Percentiles rank a stretch among this genome's conserved stretches.
These are phyloP conservation scores for Rutstroemia sp. DNA, from an alignment of 2,329 filamentous ascomycete species.

Conservation along the genomic window DNA sequence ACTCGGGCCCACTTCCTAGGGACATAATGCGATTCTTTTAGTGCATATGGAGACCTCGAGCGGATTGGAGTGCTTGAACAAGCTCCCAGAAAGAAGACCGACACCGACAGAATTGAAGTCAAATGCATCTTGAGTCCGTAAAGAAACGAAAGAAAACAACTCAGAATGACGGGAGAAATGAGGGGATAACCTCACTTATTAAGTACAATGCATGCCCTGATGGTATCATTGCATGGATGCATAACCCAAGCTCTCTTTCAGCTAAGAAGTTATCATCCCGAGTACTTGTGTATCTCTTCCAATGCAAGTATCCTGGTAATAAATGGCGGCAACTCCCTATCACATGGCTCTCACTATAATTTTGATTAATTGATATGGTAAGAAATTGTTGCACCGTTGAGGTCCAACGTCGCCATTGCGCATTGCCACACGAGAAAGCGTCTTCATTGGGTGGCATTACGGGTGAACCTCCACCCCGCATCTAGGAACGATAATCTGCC, in stretches of 20 bases:
- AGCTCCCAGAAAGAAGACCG: background rate
- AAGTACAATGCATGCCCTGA: background rate
- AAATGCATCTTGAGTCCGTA: background rate
- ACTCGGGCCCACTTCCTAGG: background rate
- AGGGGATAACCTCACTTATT: background rate
- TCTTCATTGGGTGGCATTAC: background rate
- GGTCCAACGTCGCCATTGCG: background rate
- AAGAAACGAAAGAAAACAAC: background rate
- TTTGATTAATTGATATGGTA: background rate
- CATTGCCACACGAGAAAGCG: background rate
- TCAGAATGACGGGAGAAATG: background rate
- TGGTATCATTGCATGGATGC: background rate
- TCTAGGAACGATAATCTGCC: background rate
- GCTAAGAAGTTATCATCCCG: background rate
- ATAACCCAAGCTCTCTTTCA: background rate
- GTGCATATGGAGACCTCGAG: conserved; percentile 11
- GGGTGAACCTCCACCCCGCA: background rate
- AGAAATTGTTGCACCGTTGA: background rate
- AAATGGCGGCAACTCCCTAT: background rate
- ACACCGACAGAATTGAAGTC: background rate
- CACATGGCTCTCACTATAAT: background rate
- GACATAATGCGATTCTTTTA: background rate
- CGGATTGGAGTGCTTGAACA: conserved; percentile 27
- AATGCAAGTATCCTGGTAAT: background rate
- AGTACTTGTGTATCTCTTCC: background rate